These are phyloP conservation scores for Lactifluus pinguis DNA, from an alignment of 768 basidiomycete species.

Conservation along the genomic window DNA sequence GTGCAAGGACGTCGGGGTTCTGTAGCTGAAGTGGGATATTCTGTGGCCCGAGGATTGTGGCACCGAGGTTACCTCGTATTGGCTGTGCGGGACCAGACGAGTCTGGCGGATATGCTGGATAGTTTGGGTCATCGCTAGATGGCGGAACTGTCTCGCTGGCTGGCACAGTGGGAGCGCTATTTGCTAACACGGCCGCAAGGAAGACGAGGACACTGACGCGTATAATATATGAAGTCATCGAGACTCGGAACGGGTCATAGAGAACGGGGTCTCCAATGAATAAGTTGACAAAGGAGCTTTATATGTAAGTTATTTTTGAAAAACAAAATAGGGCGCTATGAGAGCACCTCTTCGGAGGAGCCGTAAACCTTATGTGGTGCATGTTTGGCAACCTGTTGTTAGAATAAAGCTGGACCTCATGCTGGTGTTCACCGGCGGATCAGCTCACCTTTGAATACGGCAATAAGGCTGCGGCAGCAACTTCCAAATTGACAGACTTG, in stretches of 20 bases:
- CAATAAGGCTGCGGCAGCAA: too few relatives aligned
- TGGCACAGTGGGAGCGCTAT: constrained; percentile 4
- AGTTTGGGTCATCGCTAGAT: constrained; percentile 26
- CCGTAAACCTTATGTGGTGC: too few relatives aligned
- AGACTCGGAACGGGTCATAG: background rate
- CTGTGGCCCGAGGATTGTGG: constrained; percentile 44
- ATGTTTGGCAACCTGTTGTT: too few relatives aligned
- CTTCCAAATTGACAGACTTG: too few relatives aligned
- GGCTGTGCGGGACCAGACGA: constrained; percentile 30
- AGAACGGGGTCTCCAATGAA: background rate
- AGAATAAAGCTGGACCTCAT: too few relatives aligned
- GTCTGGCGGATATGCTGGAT: constrained; percentile 17
- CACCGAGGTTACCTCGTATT: constrained; percentile 37
- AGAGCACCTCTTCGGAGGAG: too few relatives aligned
- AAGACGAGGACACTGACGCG: background rate
- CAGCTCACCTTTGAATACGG: too few relatives aligned
- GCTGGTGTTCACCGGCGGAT: too few relatives aligned
- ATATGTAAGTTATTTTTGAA: too few relatives aligned
- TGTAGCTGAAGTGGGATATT: constrained; percentile 47
- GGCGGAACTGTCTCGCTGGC: constrained; percentile 13
- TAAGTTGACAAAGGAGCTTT: too few relatives aligned
- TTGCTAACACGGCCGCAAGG: background rate
- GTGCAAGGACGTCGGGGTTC: constrained; percentile 48
- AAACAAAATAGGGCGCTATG: too few relatives aligned
- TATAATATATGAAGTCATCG: background rate